Conservation (phyloP, 257 asterid species). For the Primulina huaijiensis region DNA sequence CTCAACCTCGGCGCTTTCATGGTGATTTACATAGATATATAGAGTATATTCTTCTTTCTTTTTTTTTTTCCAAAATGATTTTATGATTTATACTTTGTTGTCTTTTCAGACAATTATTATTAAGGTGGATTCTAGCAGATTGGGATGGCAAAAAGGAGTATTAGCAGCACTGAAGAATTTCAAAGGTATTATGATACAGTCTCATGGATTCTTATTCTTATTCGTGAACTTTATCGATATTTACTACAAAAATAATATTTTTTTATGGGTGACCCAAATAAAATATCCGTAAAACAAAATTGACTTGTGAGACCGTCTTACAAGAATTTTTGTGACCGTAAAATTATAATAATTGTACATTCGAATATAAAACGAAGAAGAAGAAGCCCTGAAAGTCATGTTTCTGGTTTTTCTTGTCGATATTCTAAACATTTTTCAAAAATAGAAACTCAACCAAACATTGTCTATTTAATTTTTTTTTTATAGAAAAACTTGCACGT, state of each 20-base stretch:
- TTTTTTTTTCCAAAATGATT: background rate
- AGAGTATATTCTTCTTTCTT: background rate
- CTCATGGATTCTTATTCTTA: no score
- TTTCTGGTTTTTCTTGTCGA: no score
- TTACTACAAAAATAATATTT: no score
- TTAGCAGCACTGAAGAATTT: conserved; percentile 3
- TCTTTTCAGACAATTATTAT: conserved; percentile 28
- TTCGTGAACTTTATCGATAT: no score
- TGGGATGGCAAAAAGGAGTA: conserved; percentile 33
- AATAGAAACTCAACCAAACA: no score
- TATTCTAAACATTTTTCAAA: background rate
- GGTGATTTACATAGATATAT: background rate
- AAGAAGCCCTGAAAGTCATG: no score
- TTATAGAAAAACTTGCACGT: no score
- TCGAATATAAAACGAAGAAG: no score
- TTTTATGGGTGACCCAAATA: no score
- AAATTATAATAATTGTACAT: background rate
- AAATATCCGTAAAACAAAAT: background rate
- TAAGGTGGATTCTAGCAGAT: conserved; percentile 26
- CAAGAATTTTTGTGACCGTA: no score
- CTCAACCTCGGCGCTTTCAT: background rate
- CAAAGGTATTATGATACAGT: background rate
- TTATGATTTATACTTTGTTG: background rate
- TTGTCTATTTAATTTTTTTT: background rate
- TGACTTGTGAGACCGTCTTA: background rate